Percentiles rank a stretch among this genome's conserved stretches.
These are phyloP conservation scores for Phialophora macrospora DNA, from an alignment of 2,329 filamentous ascomycete species.

Conservation along the genomic window DNA sequence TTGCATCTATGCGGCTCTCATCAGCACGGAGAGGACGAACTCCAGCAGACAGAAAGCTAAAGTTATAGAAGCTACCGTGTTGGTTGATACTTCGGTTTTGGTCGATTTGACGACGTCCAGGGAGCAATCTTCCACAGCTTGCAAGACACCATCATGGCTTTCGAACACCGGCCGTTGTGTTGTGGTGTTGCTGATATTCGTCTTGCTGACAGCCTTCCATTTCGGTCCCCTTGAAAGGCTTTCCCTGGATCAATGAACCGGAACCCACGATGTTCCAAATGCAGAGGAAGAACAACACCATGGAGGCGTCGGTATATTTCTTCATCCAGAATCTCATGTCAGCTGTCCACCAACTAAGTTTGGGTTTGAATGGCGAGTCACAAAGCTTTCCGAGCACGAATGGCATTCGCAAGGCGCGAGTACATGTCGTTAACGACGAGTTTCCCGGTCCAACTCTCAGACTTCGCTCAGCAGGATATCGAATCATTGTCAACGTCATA, in stretches of 20 bases:
- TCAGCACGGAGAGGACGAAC: slow-evolving; percentile 22
- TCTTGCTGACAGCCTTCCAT: neutral
- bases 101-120: neutral
- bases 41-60: slow-evolving; percentile 19
- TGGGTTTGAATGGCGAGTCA: slow-evolving; percentile 51
- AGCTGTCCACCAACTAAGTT: slow-evolving; percentile 40
- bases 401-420: slow-evolving; percentile 57
- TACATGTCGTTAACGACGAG: slow-evolving; percentile 56
- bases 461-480: slow-evolving; percentile 55
- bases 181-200: neutral
- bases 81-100: neutral
- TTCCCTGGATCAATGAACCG: neutral
- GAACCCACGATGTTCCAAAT: neutral
- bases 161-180: neutral
- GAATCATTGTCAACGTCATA: slow-evolving; percentile 49
- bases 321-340: neutral
- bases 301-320: neutral
- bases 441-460: slow-evolving; percentile 59
- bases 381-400: slow-evolving; percentile 50
- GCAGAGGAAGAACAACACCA: neutral
- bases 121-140: neutral
- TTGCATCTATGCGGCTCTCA: neutral
- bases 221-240: neutral
- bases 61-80: too few relatives aligned
- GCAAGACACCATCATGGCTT: neutral